These are phyloP conservation scores for Schwanniomyces polymorphus DNA, from an alignment of 805 yeast species.

Conservation along the genomic window DNA sequence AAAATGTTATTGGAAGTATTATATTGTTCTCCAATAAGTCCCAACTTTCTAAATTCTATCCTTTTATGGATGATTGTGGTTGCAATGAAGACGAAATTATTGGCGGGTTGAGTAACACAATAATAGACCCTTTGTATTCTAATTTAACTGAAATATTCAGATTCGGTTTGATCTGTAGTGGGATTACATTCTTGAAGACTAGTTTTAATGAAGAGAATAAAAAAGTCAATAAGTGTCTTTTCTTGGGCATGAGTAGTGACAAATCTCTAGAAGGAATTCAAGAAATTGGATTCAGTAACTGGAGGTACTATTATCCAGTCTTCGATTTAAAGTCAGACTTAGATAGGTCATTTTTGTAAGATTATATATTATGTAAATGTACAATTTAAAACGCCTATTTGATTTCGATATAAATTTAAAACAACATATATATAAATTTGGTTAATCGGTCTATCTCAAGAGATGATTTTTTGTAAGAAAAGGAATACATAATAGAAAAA, in stretches of 20 bases:
- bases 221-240: slow-evolving; percentile 32
- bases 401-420: too few species aligned
- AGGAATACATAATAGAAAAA: too few species aligned
- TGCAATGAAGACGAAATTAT: slow-evolving; percentile 19
- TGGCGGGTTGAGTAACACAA: slow-evolving; percentile 55
- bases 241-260: slow-evolving; percentile 37
- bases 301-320: slow-evolving; percentile 37
- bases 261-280: slow-evolving; percentile 33
- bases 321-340: slow-evolving; percentile 21
- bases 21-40: slow-evolving; percentile 48
- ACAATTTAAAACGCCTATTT: too few species aligned
- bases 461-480: too few species aligned
- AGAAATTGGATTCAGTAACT: slow-evolving; percentile 42
- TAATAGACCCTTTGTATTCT: slow-evolving; percentile 53
- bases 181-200: slow-evolving; percentile 46
- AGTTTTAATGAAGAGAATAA: slow-evolving; percentile 24
- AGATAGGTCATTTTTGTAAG: slow-evolving; percentile 1
- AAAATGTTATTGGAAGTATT: slow-evolving; percentile 52
- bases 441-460: too few species aligned
- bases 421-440: too few species aligned
- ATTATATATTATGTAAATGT: neutral
- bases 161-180: slow-evolving; percentile 58
- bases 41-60: slow-evolving; percentile 47
- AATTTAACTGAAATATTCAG: slow-evolving; percentile 54
- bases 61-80: slow-evolving; percentile 47